Conservation (phyloP, 2,329 filamentous ascomycete species). For the Periconia sp. region DNA sequence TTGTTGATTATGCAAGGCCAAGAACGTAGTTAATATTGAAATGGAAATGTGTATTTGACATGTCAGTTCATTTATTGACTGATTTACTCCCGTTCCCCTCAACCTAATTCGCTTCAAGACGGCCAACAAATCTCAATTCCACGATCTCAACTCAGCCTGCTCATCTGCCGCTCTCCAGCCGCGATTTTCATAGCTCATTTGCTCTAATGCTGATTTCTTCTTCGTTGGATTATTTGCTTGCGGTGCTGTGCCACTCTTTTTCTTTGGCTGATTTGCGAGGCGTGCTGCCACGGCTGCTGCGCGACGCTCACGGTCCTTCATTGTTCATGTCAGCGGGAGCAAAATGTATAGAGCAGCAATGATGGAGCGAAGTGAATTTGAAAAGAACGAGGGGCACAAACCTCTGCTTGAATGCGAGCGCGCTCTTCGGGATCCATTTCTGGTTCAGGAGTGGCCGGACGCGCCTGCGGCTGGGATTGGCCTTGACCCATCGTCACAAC, state of each 20-base stretch:
- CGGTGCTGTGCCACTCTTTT: conserved; percentile 4
- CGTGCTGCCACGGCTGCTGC: conserved; percentile 36
- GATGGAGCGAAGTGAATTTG: not conserved
- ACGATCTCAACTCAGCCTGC: conserved; percentile 31
- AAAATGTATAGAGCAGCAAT: not conserved
- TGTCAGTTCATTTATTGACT: too few relatives aligned
- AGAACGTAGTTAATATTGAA: too few relatives aligned
- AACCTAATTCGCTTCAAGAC: too few relatives aligned
- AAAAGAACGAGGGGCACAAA: conserved; percentile 4
- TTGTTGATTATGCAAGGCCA: too few relatives aligned
- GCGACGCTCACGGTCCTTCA: conserved; percentile 39
- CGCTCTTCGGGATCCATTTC: conserved; percentile 30
- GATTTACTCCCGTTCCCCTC: too few relatives aligned
- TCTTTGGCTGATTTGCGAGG: conserved; percentile 24
- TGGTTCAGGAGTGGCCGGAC: conserved; percentile 17
- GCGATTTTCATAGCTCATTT: conserved; percentile 37
- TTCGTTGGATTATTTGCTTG: conserved; percentile 13
- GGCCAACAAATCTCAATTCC: too few relatives aligned
- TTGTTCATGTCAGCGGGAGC: conserved; percentile 4
- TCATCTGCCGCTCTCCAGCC: conserved; percentile 39
- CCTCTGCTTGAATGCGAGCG: conserved; percentile 30
- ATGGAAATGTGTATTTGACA: too few relatives aligned
- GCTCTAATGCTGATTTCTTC: conserved; percentile 33
- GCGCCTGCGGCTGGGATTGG: conserved; percentile 6
- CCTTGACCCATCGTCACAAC: not conserved